A percentile compares a stretch with the other conserved stretches of the same genome.
Conservation (phyloP, 163 green algal genomes). For the Scenedesmus sp. region DNA sequence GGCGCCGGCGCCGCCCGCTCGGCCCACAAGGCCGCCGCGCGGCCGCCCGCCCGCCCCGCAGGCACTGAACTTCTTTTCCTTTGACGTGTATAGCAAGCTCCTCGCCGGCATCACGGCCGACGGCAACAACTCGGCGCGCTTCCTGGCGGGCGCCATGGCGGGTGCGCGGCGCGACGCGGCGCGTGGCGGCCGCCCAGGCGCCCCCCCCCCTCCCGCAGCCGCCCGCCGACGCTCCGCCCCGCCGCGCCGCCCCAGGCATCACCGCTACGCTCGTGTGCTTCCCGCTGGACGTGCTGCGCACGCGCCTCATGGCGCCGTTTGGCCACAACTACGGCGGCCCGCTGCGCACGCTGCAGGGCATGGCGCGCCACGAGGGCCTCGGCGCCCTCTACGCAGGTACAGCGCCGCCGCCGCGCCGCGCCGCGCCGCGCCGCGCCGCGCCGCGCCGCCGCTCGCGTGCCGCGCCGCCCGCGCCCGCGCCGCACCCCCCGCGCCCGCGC, state of each 20-base stretch:
- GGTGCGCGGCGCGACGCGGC: slow-evolving; percentile 46
- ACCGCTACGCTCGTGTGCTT: slow-evolving; percentile 80
- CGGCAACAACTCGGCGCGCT: slow-evolving; percentile 61
- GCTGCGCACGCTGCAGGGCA: slow-evolving; percentile 58
- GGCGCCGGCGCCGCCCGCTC: no score
- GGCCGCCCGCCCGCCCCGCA: no score
- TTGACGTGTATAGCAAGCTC: slow-evolving; percentile 72
- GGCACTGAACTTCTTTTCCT: slow-evolving; percentile 87
- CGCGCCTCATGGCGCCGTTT: slow-evolving; percentile 66
- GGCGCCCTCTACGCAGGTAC: slow-evolving; percentile 73
- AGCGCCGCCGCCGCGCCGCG: no score
- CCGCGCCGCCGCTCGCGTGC: no score
- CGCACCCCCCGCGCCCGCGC: no score
- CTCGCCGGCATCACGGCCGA: slow-evolving; percentile 30
- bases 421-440: no score
- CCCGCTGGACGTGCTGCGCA: slow-evolving; percentile 83
- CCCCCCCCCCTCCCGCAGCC: no score
- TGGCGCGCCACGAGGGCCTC: slow-evolving; percentile 69
- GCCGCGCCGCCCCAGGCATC: slow-evolving; percentile 65
- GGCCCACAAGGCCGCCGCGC: no score
- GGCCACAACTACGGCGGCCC: slow-evolving; percentile 59
- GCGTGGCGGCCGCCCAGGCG: no score
- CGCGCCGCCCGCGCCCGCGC: no score
- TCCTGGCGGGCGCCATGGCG: slow-evolving; percentile 68
- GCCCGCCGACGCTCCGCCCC: neutral